phyloP scores from a whole-genome alignment of 805 yeast genomes.

The Starmerella etchellsii region DNA sequence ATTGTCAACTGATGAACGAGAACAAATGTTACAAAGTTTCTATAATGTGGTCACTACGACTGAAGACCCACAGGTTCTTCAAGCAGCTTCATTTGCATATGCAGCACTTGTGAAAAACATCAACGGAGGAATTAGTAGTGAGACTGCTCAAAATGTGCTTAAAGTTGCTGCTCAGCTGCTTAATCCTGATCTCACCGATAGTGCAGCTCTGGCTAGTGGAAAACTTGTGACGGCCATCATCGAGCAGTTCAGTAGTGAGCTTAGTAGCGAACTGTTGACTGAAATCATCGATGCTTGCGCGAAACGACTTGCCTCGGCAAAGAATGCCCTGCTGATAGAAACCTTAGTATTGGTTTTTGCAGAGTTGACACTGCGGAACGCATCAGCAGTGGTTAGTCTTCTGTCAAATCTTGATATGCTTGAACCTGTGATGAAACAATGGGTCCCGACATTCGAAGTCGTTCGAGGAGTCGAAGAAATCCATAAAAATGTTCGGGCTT shows the following conservation, averaged over 20 bases:
- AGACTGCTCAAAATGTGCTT: slow-evolving; percentile 33
- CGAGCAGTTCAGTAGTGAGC: slow-evolving; percentile 36
- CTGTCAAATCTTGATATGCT: slow-evolving; percentile 40
- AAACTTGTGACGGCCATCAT: slow-evolving; percentile 48
- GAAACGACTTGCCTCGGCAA: slow-evolving; percentile 48
- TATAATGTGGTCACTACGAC: slow-evolving; percentile 37
- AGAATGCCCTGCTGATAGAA: slow-evolving; percentile 61
- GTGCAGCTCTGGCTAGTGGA: slow-evolving; percentile 73
- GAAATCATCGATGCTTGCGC: slow-evolving; percentile 67
- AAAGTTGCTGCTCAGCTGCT: slow-evolving; percentile 55
- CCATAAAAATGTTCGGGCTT: slow-evolving; percentile 50
- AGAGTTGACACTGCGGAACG: slow-evolving; percentile 49
- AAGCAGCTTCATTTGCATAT: slow-evolving; percentile 63
- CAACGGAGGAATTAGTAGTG: slow-evolving; percentile 6
- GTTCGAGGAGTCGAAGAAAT: slow-evolving; percentile 69
- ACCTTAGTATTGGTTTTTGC: slow-evolving; percentile 67
- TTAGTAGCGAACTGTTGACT: slow-evolving; percentile 29
- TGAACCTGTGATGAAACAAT: slow-evolving; percentile 50
- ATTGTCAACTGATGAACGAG: slow-evolving; percentile 18
- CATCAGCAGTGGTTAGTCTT: slow-evolving; percentile 50
- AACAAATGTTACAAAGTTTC: slow-evolving; percentile 28
- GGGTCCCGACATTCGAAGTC: slow-evolving; percentile 74
- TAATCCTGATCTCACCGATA: slow-evolving; percentile 58
- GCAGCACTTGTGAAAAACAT: slow-evolving; percentile 41
- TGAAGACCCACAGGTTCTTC: slow-evolving; percentile 65